Evolutionary conservation across 352 stramenopile species (phyloP).

Genomic region (Pythium dissotocum): DNA sequence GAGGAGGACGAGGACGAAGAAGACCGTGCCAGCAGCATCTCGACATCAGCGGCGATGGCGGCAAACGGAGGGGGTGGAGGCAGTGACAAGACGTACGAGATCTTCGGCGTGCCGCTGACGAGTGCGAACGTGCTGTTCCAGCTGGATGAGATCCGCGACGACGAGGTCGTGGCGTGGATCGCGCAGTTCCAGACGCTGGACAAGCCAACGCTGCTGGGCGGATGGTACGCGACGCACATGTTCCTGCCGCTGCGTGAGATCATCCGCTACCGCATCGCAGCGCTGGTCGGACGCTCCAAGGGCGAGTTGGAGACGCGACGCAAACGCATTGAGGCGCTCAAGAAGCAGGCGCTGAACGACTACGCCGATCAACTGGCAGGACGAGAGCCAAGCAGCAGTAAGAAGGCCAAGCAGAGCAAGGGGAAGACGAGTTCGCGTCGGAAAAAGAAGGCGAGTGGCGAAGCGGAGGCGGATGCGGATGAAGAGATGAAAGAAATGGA

Average conservation of each 20-base stretch:
- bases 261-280: constrained; percentile 69
- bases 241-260: constrained; percentile 79
- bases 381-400: constrained; percentile 21
- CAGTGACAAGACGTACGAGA: constrained; percentile 50
- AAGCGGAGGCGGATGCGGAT: not conserved
- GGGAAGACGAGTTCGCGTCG: constrained; percentile 3
- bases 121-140: constrained; percentile 78
- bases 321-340: constrained; percentile 68
- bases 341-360: constrained; percentile 69
- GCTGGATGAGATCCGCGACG: constrained; percentile 69
- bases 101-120: constrained; percentile 71
- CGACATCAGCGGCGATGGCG: constrained; percentile 7
- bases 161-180: constrained; percentile 59
- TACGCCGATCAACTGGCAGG: constrained; percentile 48
- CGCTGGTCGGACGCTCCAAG: constrained; percentile 68
- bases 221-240: constrained; percentile 83
- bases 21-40: constrained; percentile 26
- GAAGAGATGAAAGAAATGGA: constrained; percentile 5
- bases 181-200: constrained; percentile 46
- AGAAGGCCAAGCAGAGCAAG: constrained; percentile 20
- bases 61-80: constrained; percentile 3
- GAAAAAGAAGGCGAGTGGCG: constrained; percentile 2
- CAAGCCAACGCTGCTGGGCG: constrained; percentile 57
- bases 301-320: constrained; percentile 63
- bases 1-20: constrained; percentile 29